Percentiles rank a stretch among this genome's conserved stretches.
Evolutionary conservation across 225 moss, liverwort and hornwort species (phyloP).

Genomic region (Anthoceros angustus): DNA sequence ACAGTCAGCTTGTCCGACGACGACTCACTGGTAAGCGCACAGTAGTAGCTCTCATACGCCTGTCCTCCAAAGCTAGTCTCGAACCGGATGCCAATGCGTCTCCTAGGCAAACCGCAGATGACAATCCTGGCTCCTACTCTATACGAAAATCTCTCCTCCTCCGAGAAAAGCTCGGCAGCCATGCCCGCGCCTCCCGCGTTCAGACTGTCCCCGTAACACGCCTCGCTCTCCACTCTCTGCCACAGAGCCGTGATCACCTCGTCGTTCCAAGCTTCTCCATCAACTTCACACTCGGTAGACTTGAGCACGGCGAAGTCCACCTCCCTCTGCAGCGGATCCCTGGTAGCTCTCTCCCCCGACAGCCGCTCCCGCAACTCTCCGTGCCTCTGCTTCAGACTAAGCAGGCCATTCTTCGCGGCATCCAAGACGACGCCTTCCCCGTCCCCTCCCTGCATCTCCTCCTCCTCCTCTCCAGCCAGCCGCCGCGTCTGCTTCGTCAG

Average conservation of each 20-base stretch:
- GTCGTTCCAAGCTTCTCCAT: conserved; percentile 57
- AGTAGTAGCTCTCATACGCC: conserved; percentile 62
- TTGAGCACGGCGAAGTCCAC: conserved; percentile 4
- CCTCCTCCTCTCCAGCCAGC: conserved; percentile 47
- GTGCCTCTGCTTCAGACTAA: conserved; percentile 45
- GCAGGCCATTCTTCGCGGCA: conserved; percentile 34
- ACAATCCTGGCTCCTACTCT: conserved; percentile 39
- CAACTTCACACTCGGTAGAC: conserved; percentile 12
- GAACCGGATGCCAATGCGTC: conserved; percentile 49
- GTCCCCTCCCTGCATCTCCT: conserved; percentile 21
- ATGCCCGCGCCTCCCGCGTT: conserved; percentile 9
- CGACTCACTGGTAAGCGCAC: conserved; percentile 49
- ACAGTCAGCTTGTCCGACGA: conserved; percentile 41
- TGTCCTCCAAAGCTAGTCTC: conserved; percentile 42
- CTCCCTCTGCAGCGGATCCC: conserved; percentile 4
- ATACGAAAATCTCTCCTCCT: conserved; percentile 31
- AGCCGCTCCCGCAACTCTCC: conserved; percentile 37
- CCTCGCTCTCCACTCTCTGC: conserved; percentile 29
- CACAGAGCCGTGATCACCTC: conserved; percentile 38
- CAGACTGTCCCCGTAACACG: conserved; percentile 20
- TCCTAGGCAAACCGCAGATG: conserved; percentile 50
- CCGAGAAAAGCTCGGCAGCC: not conserved
- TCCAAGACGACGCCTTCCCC: conserved; percentile 14
- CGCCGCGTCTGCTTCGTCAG: conserved; percentile 75
- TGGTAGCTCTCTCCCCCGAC: conserved; percentile 9